These are phyloP conservation scores for Nymphaea colorata DNA, from an alignment of 164 flowering plant species.

Conservation along the genomic window DNA sequence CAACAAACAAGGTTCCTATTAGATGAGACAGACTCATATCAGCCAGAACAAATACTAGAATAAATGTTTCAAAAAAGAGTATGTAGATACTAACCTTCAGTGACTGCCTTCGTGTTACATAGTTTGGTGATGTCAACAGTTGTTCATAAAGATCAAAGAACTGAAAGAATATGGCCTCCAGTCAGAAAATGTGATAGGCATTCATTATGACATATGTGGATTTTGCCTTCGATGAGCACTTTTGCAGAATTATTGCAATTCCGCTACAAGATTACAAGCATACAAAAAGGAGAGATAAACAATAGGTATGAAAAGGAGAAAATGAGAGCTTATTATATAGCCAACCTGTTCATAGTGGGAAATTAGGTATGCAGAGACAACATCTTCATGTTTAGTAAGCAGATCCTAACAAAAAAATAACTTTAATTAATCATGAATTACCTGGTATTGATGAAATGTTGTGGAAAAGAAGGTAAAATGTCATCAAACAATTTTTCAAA, in stretches of 20 bases:
- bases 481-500: not conserved
- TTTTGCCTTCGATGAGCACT: not conserved
- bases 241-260: not conserved
- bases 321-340: not conserved
- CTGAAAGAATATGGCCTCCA: constrained; percentile 30
- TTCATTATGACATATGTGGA: not conserved
- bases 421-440: not conserved
- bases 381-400: constrained; percentile 67
- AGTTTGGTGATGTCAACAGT: constrained; percentile 76
- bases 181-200: constrained; percentile 10
- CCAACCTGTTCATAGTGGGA: constrained; percentile 80
- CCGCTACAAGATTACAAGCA: not conserved
- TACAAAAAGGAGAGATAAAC: not conserved
- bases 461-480: not conserved
- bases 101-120: constrained; percentile 96
- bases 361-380: constrained; percentile 60
- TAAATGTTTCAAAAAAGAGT: constrained; percentile 1
- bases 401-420: constrained; percentile 58
- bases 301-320: not conserved
- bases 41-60: not conserved
- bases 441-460: not conserved
- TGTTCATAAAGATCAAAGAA: constrained; percentile 77
- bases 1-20: constrained; percentile 4
- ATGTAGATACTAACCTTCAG: constrained; percentile 54
- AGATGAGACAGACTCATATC: not conserved